These are phyloP conservation scores for Xylariaceae sp. DNA, from an alignment of 2,329 filamentous ascomycete genomes.

Conservation along the genomic window DNA sequence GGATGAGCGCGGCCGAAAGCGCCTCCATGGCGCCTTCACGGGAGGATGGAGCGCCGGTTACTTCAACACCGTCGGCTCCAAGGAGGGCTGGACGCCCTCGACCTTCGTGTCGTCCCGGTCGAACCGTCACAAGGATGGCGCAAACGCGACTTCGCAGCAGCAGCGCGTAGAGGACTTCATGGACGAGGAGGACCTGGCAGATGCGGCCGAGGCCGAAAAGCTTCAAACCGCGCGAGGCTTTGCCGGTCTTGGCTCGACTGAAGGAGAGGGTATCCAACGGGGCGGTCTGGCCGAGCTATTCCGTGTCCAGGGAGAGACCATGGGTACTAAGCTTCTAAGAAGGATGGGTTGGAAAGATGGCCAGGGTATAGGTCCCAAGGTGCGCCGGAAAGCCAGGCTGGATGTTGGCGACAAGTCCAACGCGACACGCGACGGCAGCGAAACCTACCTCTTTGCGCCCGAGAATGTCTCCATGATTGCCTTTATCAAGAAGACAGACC, in stretches of 20 bases:
- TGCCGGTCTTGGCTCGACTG: constrained; percentile 66
- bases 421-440: constrained; percentile 36
- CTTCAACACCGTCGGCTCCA: constrained; percentile 96
- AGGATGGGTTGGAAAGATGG: constrained; percentile 96
- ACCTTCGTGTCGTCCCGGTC: constrained; percentile 86
- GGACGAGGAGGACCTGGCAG: constrained; percentile 92
- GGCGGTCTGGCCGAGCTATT: constrained; percentile 66
- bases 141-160: constrained; percentile 31
- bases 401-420: constrained; percentile 41
- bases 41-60: constrained; percentile 97
- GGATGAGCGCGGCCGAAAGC: constrained; percentile 84
- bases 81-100: constrained; percentile 93
- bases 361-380: constrained; percentile 85
- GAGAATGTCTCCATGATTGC: constrained; percentile 67
- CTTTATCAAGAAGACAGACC: constrained; percentile 60
- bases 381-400: constrained; percentile 67
- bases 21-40: constrained; percentile 92
- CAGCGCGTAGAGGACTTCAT: constrained; percentile 81
- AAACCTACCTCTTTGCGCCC: constrained; percentile 75
- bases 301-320: constrained; percentile 68
- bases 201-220: constrained; percentile 71
- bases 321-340: constrained; percentile 78
- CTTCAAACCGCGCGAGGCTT: constrained; percentile 71
- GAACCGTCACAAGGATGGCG: constrained; percentile 61
- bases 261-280: constrained; percentile 46